Conservation (phyloP, 345 rosid genomes). For the Eucalyptus sideroxylon region DNA sequence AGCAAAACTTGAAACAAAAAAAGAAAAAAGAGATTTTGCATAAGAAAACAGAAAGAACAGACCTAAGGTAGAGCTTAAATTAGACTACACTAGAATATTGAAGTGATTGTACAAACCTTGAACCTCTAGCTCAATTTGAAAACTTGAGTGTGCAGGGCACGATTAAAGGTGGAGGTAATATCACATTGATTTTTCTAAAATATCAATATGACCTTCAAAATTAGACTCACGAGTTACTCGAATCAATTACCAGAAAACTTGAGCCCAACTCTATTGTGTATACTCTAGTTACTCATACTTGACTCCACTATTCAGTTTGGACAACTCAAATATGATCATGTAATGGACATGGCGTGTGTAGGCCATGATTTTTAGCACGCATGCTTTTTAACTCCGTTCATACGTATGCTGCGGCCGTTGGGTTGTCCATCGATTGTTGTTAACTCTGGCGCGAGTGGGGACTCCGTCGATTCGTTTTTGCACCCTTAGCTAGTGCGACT, state of each 20-base stretch:
- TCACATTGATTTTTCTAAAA: neutral
- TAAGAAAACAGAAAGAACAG: neutral
- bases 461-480: too few species aligned
- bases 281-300: neutral
- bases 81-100: neutral
- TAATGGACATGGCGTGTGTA: neutral
- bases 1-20: too few species aligned
- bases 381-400: too few species aligned
- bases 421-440: too few species aligned
- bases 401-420: too few species aligned
- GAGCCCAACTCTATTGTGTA: too few species aligned
- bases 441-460: too few species aligned
- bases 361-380: neutral
- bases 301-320: neutral
- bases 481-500: too few species aligned
- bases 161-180: neutral
- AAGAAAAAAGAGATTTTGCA: too few species aligned
- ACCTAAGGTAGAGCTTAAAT: neutral
- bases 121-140: neutral
- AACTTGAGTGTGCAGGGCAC: neutral
- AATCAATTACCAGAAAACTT: too few species aligned
- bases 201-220: neutral
- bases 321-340: neutral
- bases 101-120: neutral
- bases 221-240: neutral